phyloP scores from a whole-genome alignment of 2,329 filamentous ascomycete species.

The Alternaria gaisen region DNA sequence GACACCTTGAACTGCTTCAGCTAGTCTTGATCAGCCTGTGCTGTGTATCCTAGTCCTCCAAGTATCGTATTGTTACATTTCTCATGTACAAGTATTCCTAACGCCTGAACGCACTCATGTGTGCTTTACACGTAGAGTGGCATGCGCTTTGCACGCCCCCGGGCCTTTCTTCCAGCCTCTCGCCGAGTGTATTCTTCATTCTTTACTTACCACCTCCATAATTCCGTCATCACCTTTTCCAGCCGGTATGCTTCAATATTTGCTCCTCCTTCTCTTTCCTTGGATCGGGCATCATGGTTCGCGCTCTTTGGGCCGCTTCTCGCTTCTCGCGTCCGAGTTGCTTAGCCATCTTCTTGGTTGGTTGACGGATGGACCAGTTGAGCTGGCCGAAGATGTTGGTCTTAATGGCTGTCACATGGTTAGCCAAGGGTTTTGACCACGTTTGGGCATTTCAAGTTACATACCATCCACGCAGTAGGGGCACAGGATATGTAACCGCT shows the following conservation, averaged over 20 bases:
- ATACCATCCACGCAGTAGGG: conserved; percentile 85
- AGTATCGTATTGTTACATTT: conserved; percentile 24
- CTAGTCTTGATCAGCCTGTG: background rate
- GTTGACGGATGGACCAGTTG: conserved; percentile 37
- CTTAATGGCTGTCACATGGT: conserved; percentile 40
- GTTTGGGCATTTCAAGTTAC: conserved; percentile 35
- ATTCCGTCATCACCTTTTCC: conserved; percentile 27
- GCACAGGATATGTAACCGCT: conserved; percentile 89
- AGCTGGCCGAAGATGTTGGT: conserved; percentile 44
- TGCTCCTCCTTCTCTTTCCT: conserved; percentile 38
- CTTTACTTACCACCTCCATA: fast-evolving
- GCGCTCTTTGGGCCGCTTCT: conserved; percentile 22
- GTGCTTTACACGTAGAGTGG: background rate
- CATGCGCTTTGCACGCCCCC: background rate
- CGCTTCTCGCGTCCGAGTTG: conserved; percentile 36
- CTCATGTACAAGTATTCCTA: conserved; percentile 13
- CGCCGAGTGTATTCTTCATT: background rate
- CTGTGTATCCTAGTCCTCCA: conserved; percentile 2
- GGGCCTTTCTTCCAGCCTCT: background rate
- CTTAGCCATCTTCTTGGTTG: conserved; percentile 43
- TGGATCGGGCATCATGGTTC: conserved; percentile 31
- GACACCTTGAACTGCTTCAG: conserved; percentile 3
- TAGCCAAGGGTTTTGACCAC: conserved; percentile 5
- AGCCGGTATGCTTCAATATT: conserved; percentile 41
- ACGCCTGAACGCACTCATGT: conserved; percentile 3